Conservation (phyloP, 208 protist species). For the Acanthamoeba triangularis region DNA sequence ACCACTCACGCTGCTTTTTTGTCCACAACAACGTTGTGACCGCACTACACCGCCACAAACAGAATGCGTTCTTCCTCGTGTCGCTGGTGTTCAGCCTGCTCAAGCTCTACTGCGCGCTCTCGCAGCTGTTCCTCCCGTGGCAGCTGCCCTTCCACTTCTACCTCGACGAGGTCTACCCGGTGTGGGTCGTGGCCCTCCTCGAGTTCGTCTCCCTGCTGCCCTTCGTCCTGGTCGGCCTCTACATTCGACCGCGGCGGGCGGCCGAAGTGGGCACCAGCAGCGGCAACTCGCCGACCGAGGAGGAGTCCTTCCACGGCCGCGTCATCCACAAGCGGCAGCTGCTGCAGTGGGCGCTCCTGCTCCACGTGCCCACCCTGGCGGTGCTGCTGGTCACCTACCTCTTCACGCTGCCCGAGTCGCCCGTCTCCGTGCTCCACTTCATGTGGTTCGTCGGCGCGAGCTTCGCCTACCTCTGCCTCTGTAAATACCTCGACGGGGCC, state of each 20-base stretch:
- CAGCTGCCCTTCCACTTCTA: conserved; percentile 59
- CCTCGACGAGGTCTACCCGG: conserved; percentile 48
- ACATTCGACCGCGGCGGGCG: conserved; percentile 35
- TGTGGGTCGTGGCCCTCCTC: conserved; percentile 25
- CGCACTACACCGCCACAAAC: no score
- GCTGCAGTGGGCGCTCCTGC: background rate
- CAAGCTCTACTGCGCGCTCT: conserved; percentile 55
- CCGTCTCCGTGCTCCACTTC: conserved; percentile 25
- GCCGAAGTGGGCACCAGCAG: conserved; percentile 32
- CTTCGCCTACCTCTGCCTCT: conserved; percentile 24
- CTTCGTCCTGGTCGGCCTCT: conserved; percentile 47
- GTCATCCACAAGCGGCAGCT: conserved; percentile 5
- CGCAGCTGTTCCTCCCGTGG: conserved; percentile 46
- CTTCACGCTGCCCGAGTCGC: conserved; percentile 42
- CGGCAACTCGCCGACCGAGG: background rate
- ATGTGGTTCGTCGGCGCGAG: conserved; percentile 46
- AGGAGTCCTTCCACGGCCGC: background rate
- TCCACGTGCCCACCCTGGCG: background rate
- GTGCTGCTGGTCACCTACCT: conserved; percentile 32
- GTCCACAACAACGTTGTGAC: background rate
- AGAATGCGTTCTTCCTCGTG: conserved; percentile 58
- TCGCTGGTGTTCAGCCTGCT: conserved; percentile 30
- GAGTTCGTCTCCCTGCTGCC: conserved; percentile 20
- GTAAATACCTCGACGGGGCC: conserved; percentile 11
- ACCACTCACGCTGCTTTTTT: background rate